phyloP scores from a whole-genome alignment of 345 rosid genomes.

The Euphorbia lathyris region DNA sequence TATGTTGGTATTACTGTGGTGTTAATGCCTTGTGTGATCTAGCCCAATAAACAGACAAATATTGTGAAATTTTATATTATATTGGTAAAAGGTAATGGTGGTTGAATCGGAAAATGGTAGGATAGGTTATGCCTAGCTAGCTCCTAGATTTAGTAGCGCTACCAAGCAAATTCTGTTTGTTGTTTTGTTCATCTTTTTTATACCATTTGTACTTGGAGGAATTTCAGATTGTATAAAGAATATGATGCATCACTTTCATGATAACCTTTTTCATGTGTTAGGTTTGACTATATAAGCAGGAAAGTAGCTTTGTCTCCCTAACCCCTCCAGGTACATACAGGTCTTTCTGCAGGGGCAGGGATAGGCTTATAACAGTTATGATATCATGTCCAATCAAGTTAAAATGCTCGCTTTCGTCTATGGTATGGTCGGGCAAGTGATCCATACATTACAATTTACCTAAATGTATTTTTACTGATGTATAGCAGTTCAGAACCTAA shows the following conservation, averaged over 20 bases:
- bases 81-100: neutral
- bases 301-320: slow-evolving; percentile 7
- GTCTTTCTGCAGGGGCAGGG: slow-evolving; percentile 11
- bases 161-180: neutral
- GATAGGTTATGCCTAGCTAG: neutral
- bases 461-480: neutral
- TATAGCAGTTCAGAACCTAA: neutral
- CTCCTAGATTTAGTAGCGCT: neutral
- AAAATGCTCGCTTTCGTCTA: slow-evolving; percentile 1
- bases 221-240: neutral
- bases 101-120: neutral
- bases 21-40: neutral
- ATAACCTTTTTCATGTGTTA: slow-evolving; percentile 3
- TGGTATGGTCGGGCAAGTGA: slow-evolving; percentile 7
- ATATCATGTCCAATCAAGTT: neutral
- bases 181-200: neutral
- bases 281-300: slow-evolving; percentile 3
- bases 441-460: neutral
- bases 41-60: neutral
- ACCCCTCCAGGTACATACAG: slow-evolving; percentile 7
- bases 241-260: neutral
- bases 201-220: neutral
- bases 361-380: neutral
- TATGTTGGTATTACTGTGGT: neutral
- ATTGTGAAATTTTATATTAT: neutral